A percentile compares a stretch with the other conserved stretches of the same genome.
These are phyloP conservation scores for Spergularia marina DNA, from an alignment of 148 eudicot species.

Conservation along the genomic window DNA sequence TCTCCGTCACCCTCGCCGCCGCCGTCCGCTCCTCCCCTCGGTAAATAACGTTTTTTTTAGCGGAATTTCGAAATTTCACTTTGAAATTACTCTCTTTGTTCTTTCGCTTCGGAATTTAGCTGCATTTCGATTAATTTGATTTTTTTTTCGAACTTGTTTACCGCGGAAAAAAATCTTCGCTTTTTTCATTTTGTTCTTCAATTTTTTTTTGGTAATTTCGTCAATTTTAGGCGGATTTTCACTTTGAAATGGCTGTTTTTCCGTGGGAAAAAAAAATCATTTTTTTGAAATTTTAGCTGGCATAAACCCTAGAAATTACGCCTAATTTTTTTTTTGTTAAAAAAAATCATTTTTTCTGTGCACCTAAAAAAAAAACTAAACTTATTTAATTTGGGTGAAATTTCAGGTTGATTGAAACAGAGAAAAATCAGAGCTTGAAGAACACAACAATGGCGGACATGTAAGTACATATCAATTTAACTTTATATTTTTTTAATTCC, in stretches of 20 bases:
- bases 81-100: background rate
- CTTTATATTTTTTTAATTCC: background rate
- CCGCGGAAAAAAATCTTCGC: too few species aligned
- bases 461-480: conserved; percentile 19
- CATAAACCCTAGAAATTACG: background rate
- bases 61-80: background rate
- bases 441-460: conserved; percentile 36
- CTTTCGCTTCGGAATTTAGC: background rate
- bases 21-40: conserved; percentile 15
- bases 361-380: too few species aligned
- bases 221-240: too few species aligned
- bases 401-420: conserved; percentile 26
- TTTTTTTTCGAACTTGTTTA: background rate
- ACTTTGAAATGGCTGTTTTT: background rate
- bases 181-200: background rate
- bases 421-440: conserved; percentile 31
- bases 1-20: conserved; percentile 6
- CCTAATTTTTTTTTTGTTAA: background rate
- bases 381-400: background rate
- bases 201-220: too few species aligned
- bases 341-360: too few species aligned
- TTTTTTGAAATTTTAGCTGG: background rate
- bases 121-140: background rate
- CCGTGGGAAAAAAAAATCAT: background rate
- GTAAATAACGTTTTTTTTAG: background rate